A percentile compares a stretch with the other conserved stretches of the same genome.
Evolutionary conservation across 2,329 filamentous ascomycete genomes (phyloP).

Genomic region (Talaromyces albobiverticillius): DNA sequence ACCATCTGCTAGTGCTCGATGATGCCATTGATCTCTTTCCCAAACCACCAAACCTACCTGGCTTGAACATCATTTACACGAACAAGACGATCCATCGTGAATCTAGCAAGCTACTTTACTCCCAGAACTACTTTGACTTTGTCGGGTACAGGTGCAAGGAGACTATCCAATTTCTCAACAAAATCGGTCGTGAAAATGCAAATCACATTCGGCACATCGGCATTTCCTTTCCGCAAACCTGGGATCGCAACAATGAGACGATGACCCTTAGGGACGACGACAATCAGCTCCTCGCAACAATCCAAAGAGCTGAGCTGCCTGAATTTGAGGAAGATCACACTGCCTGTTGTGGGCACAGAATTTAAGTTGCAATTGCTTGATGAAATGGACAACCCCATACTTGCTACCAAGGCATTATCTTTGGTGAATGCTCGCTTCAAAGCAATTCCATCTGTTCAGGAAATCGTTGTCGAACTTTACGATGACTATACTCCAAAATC

Average conservation of each 20-base stretch:
- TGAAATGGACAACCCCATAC: too few relatives aligned
- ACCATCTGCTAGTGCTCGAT: neutral
- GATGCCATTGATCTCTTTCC: neutral
- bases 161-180: slow-evolving; percentile 18
- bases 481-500: neutral
- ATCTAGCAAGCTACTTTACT: slow-evolving; percentile 21
- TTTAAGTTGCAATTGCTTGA: too few relatives aligned
- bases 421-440: neutral
- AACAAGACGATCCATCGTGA: slow-evolving; percentile 21
- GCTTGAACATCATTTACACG: slow-evolving; percentile 11
- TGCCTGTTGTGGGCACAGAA: too few relatives aligned
- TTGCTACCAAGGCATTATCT: too few relatives aligned
- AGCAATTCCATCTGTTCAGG: neutral
- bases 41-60: neutral
- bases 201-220: slow-evolving; percentile 16
- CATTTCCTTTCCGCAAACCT: neutral
- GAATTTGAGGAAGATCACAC: neutral
- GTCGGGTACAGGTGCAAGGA: neutral
- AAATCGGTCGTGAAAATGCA: slow-evolving; percentile 21
- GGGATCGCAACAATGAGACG: neutral
- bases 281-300: neutral
- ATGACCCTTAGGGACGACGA: neutral
- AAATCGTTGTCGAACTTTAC: neutral
- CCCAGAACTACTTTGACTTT: slow-evolving; percentile 22
- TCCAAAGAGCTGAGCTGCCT: neutral